Percentiles rank a stretch among this genome's conserved stretches.
Evolutionary conservation across 2,329 filamentous ascomycete species (phyloP).

Genomic region (Tolypocladium tundrense): DNA sequence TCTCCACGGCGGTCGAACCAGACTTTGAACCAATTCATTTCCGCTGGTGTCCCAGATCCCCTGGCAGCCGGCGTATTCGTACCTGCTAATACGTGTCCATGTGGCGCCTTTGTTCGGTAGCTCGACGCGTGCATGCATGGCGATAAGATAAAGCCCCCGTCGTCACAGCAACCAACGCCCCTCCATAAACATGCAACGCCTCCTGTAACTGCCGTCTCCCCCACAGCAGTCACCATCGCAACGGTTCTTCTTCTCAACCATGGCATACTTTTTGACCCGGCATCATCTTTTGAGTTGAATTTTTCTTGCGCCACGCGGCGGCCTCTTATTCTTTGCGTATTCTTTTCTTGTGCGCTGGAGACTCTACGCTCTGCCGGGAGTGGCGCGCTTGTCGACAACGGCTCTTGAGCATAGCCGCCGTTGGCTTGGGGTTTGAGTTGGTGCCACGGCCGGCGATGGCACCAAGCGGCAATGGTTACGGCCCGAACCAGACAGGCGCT

Average conservation of each 20-base stretch:
- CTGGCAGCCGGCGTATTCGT: neutral
- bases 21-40: neutral
- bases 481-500: slow-evolving; percentile 14
- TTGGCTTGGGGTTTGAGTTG: neutral
- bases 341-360: neutral
- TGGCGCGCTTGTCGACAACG: neutral
- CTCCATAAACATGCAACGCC: slow-evolving; percentile 10
- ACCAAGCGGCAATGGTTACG: slow-evolving; percentile 5
- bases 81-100: neutral
- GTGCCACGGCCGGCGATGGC: slow-evolving; percentile 7
- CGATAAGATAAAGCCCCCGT: slow-evolving; percentile 1
- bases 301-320: neutral
- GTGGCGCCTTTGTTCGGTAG: neutral
- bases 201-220: neutral
- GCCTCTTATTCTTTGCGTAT: neutral
- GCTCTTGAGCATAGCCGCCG: neutral
- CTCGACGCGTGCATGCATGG: neutral
- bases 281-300: neutral
- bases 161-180: slow-evolving; percentile 8
- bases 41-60: neutral
- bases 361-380: neutral
- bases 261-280: neutral
- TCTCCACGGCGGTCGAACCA: neutral
- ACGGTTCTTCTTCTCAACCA: neutral
- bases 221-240: neutral